Base-by-base conservation (phyloP, 495 filamentous ascomycete species). In the Tuber borchii region DNA sequence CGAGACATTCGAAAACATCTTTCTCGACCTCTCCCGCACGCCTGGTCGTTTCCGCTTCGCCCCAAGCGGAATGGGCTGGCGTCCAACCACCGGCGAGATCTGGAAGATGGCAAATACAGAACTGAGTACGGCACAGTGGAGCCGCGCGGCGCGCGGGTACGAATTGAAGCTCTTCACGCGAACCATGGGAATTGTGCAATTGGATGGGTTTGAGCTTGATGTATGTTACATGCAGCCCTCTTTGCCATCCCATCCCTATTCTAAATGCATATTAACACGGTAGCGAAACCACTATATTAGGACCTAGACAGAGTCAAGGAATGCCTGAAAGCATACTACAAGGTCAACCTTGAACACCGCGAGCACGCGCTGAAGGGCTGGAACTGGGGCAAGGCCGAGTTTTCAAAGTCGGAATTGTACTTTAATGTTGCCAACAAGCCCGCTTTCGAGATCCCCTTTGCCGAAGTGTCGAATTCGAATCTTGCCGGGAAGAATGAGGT, bases 331-430 rank as follows among this genome's bases (percentile, higher is more conserved):
- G 90, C 92, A 79, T 98, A 94, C 91, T 99, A 98, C 85, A 94
- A 93, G 83, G 89, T 94, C 82, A 96, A 91, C 83, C 86, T 99
- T 71, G 94, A 97, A 79, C 91, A 89, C 81, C 91, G 92, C 83
- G 96, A 98, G 84, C 95, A 98, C 83, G 93, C 95, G 8, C 87
- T 99, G 69, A 92, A 95, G 77, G 96, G 96, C 51, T 99, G 96
- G 96, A 99, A 98, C 83, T 99, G 96, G 96, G 96, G 96, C 76
- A 99, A 98, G 85, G 93, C 91, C 74, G 96, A 99, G 83, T 97
- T 99, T 82, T 91, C 91, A 76, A 97, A 98, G 84, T 90, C 92
- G 69, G 96, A 99, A 85, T 89, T 99, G 44, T 87, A 92, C 31
- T 99, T 99, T 86, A 97, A 93, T 84, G 96, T 99, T 34, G 93